Evolutionary conservation across 148 eudicot genomes (phyloP), one percentile per base, ranked within the genome.

Genomic region (Diospyros lotus): DNA sequence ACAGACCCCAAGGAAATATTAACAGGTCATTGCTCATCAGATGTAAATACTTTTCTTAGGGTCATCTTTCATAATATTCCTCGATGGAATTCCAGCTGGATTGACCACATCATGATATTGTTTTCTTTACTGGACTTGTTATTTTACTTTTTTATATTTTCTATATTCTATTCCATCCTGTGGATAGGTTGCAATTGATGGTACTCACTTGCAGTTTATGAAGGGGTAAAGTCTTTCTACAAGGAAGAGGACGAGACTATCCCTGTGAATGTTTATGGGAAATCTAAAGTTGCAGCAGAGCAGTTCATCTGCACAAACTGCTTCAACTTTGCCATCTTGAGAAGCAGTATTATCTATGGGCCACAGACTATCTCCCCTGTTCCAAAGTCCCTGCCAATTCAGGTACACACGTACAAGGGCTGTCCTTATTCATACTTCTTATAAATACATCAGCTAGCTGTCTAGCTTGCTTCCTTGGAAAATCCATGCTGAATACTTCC

Each of bases 271-370:
- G 78, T 82, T 53, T 94, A 94, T 75, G 98, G 98, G 40, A 89
- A 81, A 79, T 90, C 98, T 15, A 94, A 94, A 80, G 81, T 92
- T 43, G 89, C 85, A 73, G 96, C 98, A 73, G 98, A 94, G 85
- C 78, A 85, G 59, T 86, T 86, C 60, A 86, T 94, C 66, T 79
- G 81, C 55, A 66, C 80, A 65, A 89, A 86, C 78, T 92, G 84
- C 66, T 77, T 85, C 15, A 92, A 90, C 82, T 94, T 82, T 81
- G 96, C 92, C 42, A 94, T 92, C 65, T 77, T 94, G 85, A 89
- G 98, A 85, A 89, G 98, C 90, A 94, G 98, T 68, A 94, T 94
- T 74, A 94, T 94, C 48, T 89, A 78, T 76, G 98, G 98, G 11
- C 92, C 97, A 50, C 97, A 92, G 74, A 87, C 92, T 17, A 68